phyloP scores from a whole-genome alignment of 2,329 filamentous ascomycete species.

The Aurifilum marmelostoma region DNA sequence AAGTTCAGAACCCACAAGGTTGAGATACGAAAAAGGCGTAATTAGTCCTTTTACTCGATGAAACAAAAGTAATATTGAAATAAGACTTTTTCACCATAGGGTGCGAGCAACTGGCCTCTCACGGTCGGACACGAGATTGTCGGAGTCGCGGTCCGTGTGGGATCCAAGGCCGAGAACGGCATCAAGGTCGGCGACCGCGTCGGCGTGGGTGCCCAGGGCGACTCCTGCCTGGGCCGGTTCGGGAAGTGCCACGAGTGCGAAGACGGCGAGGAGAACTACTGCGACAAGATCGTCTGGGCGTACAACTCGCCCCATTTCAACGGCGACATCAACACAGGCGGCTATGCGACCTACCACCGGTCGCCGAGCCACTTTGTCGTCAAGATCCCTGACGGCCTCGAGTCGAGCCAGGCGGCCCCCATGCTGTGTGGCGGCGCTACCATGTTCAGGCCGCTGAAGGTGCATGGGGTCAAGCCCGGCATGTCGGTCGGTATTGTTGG shows the following conservation, averaged over 20 bases:
- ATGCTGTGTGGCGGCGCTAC: constrained; percentile 74
- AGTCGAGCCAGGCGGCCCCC: constrained; percentile 52
- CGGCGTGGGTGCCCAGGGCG: constrained; percentile 63
- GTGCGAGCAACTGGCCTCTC: constrained; percentile 42
- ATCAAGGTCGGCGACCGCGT: constrained; percentile 66
- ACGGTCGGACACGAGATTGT: constrained; percentile 69
- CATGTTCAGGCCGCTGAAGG: constrained; percentile 61
- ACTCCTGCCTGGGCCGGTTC: constrained; percentile 50
- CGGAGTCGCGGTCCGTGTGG: constrained; percentile 59
- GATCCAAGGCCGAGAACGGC: constrained; percentile 46
- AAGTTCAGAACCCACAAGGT: too few relatives aligned
- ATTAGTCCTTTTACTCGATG: too few relatives aligned
- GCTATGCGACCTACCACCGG: constrained; percentile 42
- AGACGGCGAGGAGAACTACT: constrained; percentile 45
- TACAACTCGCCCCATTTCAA: constrained; percentile 55
- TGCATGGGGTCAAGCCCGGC: constrained; percentile 63
- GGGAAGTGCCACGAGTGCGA: constrained; percentile 47
- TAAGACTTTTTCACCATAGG: constrained; percentile 11
- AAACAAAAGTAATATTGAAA: too few relatives aligned
- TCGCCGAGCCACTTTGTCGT: constrained; percentile 48
- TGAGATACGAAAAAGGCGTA: too few relatives aligned
- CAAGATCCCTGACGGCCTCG: constrained; percentile 46
- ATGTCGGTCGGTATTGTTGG: constrained; percentile 70
- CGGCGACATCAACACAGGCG: constrained; percentile 63
- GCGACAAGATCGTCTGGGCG: constrained; percentile 48